Conservation (phyloP, 768 basidiomycete species). For the Tubosaeta sp. region DNA sequence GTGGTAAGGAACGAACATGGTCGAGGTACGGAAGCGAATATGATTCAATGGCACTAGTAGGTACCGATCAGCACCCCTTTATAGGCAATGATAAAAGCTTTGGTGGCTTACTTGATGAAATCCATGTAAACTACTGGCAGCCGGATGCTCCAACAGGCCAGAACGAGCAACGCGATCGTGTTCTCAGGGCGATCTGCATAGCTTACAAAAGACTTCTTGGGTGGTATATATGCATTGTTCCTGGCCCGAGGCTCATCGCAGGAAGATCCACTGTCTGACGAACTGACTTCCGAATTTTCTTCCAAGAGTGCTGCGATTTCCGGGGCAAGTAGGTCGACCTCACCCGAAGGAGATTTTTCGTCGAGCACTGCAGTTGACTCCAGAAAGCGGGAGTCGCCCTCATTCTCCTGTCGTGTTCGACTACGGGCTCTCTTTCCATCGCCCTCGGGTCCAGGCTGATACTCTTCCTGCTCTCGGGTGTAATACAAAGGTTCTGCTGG, state of each 20-base stretch:
- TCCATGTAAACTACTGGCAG: conserved; percentile 75
- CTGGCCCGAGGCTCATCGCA: conserved; percentile 11
- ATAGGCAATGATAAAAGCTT: neutral
- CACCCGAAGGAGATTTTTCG: conserved; percentile 11
- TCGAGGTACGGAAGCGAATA: conserved; percentile 82
- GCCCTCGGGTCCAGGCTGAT: conserved; percentile 9
- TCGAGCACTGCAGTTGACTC: conserved; percentile 12
- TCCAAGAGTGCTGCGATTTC: conserved; percentile 39
- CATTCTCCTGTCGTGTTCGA: conserved; percentile 17
- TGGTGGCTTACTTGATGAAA: conserved; percentile 54
- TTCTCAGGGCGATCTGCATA: conserved; percentile 40
- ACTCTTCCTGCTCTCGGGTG: conserved; percentile 35
- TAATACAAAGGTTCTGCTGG: conserved; percentile 56
- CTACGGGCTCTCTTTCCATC: neutral
- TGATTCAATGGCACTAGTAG: conserved; percentile 61
- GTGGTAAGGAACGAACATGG: conserved; percentile 57
- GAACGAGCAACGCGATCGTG: conserved; percentile 62
- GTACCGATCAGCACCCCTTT: conserved; percentile 4
- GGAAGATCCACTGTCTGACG: conserved; percentile 25
- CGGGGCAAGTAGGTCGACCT: conserved; percentile 28
- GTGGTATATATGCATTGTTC: conserved; percentile 2
- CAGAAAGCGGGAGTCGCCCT: conserved; percentile 1
- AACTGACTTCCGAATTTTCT: conserved; percentile 35
- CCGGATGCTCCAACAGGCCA: conserved; percentile 78
- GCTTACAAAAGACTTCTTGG: conserved; percentile 19